Conservation (phyloP, 768 basidiomycete genomes). For the Tulasnella calospora region DNA sequence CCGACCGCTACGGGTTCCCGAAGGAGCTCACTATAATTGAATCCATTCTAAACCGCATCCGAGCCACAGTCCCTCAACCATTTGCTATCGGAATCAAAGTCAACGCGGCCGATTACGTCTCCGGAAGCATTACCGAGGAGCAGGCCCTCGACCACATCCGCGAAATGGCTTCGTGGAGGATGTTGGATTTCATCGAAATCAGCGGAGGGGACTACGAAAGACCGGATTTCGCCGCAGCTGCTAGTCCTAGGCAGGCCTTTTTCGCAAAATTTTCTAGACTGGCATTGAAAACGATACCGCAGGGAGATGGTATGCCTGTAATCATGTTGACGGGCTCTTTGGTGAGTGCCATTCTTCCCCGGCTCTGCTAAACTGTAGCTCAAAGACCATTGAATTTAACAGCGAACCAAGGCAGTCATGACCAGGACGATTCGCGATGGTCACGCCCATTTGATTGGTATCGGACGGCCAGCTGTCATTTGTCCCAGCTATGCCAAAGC, state of each 20-base stretch:
- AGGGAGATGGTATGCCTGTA: constrained; percentile 45
- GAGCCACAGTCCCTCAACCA: constrained; percentile 47
- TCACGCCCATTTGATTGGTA: constrained; percentile 70
- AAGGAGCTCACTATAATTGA: constrained; percentile 38
- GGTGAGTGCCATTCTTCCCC: background rate
- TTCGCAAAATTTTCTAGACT: constrained; percentile 63
- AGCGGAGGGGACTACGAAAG: constrained; percentile 83
- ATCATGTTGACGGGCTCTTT: constrained; percentile 81
- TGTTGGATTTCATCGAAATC: constrained; percentile 68
- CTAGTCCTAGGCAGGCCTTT: constrained; percentile 56
- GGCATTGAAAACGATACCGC: constrained; percentile 48
- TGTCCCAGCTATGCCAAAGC: constrained; percentile 54
- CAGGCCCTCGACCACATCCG: constrained; percentile 58
- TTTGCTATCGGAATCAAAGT: constrained; percentile 77
- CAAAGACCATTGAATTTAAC: background rate
- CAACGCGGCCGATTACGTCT: constrained; percentile 69
- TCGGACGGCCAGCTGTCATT: constrained; percentile 62
- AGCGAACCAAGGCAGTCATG: constrained; percentile 52
- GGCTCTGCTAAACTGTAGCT: background rate
- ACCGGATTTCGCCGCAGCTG: constrained; percentile 36
- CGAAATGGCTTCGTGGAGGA: constrained; percentile 57
- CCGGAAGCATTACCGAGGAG: constrained; percentile 34
- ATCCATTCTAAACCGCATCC: constrained; percentile 53
- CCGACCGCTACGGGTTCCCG: constrained; percentile 49
- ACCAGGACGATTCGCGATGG: constrained; percentile 47